Conservation (phyloP, 306 rosid species). For the Urtica urens region DNA sequence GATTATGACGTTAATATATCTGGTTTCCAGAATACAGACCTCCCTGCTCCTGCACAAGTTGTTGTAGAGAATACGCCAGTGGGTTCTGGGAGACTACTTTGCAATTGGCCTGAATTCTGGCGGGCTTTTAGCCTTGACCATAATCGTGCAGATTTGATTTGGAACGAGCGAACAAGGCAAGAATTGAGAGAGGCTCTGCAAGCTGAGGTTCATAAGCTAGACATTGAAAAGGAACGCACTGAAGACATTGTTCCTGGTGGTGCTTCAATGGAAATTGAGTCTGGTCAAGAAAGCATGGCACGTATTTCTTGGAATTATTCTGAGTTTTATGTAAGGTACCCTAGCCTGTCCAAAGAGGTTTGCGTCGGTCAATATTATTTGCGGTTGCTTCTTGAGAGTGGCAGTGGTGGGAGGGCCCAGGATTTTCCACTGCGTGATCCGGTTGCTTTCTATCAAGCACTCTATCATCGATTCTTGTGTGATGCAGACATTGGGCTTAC, state of each 20-base stretch:
- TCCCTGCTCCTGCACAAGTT: slow-evolving; percentile 99
- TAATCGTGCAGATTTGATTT: slow-evolving; percentile 97
- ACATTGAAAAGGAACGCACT: slow-evolving; percentile 95
- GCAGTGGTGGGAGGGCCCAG: slow-evolving; percentile 85
- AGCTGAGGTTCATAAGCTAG: slow-evolving; percentile 96
- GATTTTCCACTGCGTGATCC: slow-evolving; percentile 97
- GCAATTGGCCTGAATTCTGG: slow-evolving; percentile 99
- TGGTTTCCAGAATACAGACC: slow-evolving; percentile 48
- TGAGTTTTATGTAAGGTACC: slow-evolving; percentile 80
- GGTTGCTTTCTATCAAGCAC: slow-evolving; percentile 89
- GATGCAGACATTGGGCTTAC: slow-evolving; percentile 97
- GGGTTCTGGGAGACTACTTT: slow-evolving; percentile 90
- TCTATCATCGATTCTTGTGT: slow-evolving; percentile 87
- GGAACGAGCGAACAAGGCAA: slow-evolving; percentile 99
- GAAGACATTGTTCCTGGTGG: slow-evolving; percentile 95
- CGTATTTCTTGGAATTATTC: slow-evolving; percentile 98
- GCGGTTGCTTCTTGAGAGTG: slow-evolving; percentile 92
- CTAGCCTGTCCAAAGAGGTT: slow-evolving; percentile 96
- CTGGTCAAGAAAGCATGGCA: slow-evolving; percentile 60
- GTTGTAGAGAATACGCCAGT: slow-evolving; percentile 95
- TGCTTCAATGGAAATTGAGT: slow-evolving; percentile 32
- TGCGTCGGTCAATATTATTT: slow-evolving; percentile 98
- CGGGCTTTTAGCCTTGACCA: slow-evolving; percentile 94
- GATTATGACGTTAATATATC: slow-evolving; percentile 39
- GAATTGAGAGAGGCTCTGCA: slow-evolving; percentile 89